Evolutionary conservation across 768 basidiomycete genomes (phyloP).

Genomic region (Amanita phalloides): DNA sequence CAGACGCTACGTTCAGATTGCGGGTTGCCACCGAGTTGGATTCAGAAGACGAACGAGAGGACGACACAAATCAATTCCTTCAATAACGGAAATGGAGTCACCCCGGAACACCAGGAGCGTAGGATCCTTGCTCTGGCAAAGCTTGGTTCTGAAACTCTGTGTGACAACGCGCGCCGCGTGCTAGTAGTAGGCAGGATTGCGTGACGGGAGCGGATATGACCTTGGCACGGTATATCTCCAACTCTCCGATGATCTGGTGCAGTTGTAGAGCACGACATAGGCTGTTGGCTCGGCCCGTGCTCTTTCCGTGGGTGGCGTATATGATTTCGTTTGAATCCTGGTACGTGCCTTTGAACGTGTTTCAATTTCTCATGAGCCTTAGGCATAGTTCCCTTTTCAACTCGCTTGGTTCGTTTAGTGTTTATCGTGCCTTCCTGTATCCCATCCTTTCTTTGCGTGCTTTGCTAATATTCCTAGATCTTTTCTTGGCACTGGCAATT

Average conservation of each 20-base stretch:
- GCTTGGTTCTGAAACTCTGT: no score
- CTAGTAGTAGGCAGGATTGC: no score
- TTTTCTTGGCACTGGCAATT: background rate
- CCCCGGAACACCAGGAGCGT: no score
- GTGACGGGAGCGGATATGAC: no score
- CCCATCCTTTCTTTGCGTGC: no score
- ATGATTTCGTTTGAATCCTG: background rate
- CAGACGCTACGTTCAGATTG: no score
- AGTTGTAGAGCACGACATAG: background rate
- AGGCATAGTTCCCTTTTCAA: background rate
- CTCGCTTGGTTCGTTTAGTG: no score
- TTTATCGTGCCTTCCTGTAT: no score
- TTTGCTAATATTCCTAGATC: no score
- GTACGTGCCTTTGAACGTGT: background rate
- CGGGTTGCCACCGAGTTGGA: background rate
- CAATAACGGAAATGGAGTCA: background rate
- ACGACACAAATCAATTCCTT: background rate
- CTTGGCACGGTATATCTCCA: no score
- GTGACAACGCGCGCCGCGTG: no score
- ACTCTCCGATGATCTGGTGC: background rate
- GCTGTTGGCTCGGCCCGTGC: background rate
- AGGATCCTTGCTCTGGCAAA: no score
- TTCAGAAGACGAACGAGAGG: background rate
- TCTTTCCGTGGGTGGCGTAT: background rate
- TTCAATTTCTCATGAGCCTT: background rate